phyloP scores from a whole-genome alignment of 2,329 filamentous ascomycete genomes.

The Aspergillus neoniger region DNA sequence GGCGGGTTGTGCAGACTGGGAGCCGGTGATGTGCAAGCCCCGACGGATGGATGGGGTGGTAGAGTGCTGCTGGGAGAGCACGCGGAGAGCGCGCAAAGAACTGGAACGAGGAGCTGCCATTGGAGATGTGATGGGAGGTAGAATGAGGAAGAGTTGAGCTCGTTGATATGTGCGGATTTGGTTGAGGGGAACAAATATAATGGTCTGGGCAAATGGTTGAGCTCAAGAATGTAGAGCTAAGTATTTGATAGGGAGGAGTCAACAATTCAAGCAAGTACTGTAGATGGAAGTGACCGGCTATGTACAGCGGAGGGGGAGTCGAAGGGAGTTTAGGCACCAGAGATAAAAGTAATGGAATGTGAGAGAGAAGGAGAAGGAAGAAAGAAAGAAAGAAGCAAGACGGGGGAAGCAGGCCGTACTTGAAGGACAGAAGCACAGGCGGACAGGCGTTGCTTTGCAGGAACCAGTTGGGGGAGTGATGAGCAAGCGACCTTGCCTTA shows the following conservation, averaged over 20 bases:
- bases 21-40: slow-evolving; percentile 62
- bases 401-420: slow-evolving; percentile 15
- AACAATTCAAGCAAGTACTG: slow-evolving; percentile 11
- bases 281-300: slow-evolving; percentile 5
- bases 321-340: background rate
- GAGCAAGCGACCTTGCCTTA: slow-evolving; percentile 10
- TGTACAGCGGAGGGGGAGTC: background rate
- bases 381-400: background rate
- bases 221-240: slow-evolving; percentile 15
- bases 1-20: slow-evolving; percentile 56
- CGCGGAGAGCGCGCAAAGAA: slow-evolving; percentile 48
- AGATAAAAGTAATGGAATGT: slow-evolving; percentile 2
- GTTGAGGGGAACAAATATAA: slow-evolving; percentile 4
- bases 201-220: slow-evolving; percentile 10
- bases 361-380: background rate
- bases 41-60: slow-evolving; percentile 45
- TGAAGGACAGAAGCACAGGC: slow-evolving; percentile 8
- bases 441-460: slow-evolving; percentile 6
- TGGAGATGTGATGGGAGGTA: slow-evolving; percentile 7
- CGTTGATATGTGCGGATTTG: background rate
- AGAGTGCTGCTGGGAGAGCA: slow-evolving; percentile 42
- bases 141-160: background rate
- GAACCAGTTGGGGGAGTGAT: slow-evolving; percentile 19
- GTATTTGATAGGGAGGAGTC: slow-evolving; percentile 11
- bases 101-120: slow-evolving; percentile 50